Evolutionary conservation across 2,329 filamentous ascomycete species (phyloP), one percentile per base, ranked within the genome.

Genomic region (Trichoderma guizhouense): DNA sequence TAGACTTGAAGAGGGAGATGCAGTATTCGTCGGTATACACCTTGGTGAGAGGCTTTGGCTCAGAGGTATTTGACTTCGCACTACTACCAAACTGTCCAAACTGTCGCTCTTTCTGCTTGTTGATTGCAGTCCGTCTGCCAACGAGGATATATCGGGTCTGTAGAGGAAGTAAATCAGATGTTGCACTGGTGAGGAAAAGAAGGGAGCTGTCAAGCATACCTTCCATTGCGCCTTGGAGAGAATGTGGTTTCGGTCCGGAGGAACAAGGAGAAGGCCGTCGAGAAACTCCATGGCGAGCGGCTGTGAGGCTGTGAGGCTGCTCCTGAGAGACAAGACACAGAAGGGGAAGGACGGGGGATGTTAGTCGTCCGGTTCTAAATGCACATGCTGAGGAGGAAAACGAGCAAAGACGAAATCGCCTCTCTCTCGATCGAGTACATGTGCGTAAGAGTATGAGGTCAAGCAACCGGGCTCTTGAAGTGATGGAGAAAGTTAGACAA

Each of bases 91-190:
- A 73, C 65, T 81, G 80, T 32, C 79, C 83, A 34, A 79, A 73
- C 67, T 81, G 80, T 32, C 79, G 76, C 53, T 84, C 82, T 75
- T 82, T 81, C 60, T 71, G 58, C 47, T 63, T 63, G 68, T 39
- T 55, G 65, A 66, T 73, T 34, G 80, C 74, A 71, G 72, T 75
- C 69, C 79, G 79, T 69, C 78, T 77, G 70, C 88, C 88, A 71
- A 90, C 82, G 71, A 89, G 83, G 62, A 91, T 85, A 79, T 88
- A 90, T 79, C 89, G 88, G 77, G 85, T 76, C 89, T 91, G 77
- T n/a, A 47, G 14, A 30, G 32, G 30, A 43, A n/a, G 24, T 34
- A 32, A 24, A 61, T 71, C 62, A 61, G 55, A 36, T 18, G n/a
- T 9, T 28, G 21, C 24, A n/a, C 21, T 15, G 11, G 5, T 12